These are phyloP conservation scores for Nothophaeocryptopus gaeumannii DNA, from an alignment of 2,329 filamentous ascomycete genomes.

Conservation along the genomic window DNA sequence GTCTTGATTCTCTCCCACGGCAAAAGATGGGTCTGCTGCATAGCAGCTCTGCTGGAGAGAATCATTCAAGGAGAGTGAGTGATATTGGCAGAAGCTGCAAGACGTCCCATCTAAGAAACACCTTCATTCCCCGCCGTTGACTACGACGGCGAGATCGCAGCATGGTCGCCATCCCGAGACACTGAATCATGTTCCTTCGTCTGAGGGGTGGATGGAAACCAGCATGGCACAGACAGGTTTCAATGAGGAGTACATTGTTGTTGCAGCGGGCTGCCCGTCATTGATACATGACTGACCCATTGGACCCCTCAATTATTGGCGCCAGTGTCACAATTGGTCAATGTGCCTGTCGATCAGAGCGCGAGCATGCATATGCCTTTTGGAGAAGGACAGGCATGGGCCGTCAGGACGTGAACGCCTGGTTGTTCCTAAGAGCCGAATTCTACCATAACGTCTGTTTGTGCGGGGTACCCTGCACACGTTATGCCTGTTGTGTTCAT, in stretches of 20 bases:
- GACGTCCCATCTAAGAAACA: too few relatives aligned
- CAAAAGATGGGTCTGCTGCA: background rate
- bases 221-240: too few relatives aligned
- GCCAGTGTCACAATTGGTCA: background rate
- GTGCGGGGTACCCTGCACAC: too few relatives aligned
- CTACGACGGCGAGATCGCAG: background rate
- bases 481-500: too few relatives aligned
- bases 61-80: too few relatives aligned
- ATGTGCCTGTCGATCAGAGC: constrained; percentile 3
- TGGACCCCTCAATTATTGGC: background rate
- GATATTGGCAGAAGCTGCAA: too few relatives aligned
- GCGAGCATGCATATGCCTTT: background rate
- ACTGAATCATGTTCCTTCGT: background rate
- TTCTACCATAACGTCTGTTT: too few relatives aligned
- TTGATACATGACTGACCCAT: background rate
- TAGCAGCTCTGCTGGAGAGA: too few relatives aligned
- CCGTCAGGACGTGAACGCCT: background rate
- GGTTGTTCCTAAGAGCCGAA: too few relatives aligned
- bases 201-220: too few relatives aligned
- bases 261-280: background rate
- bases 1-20: background rate
- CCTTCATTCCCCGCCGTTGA: too few relatives aligned
- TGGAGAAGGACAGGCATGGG: background rate
- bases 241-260: background rate
- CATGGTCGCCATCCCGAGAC: background rate